Conservation (phyloP, 139 green algal species). For the Picochlorum sp. region DNA sequence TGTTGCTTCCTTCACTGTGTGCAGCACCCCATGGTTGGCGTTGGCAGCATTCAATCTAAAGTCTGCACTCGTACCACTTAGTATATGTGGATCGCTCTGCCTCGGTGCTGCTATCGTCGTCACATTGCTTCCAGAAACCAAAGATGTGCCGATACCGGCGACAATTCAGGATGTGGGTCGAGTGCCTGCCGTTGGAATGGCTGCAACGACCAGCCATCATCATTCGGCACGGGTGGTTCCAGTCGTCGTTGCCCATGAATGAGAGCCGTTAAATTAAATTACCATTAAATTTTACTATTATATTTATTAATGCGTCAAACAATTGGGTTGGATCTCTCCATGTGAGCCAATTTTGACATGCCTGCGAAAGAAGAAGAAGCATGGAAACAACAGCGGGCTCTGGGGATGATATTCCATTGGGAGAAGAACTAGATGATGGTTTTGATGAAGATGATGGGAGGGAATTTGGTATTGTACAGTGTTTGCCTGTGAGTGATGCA, state of each 20-base stretch:
- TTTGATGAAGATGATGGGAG: constrained; percentile 40
- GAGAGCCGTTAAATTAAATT: too few relatives aligned
- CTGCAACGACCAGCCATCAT: too few relatives aligned
- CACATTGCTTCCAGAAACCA: constrained; percentile 20
- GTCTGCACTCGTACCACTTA: constrained; percentile 14
- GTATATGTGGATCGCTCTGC: constrained; percentile 13
- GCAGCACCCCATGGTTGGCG: constrained; percentile 9
- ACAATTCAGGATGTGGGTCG: constrained; percentile 23
- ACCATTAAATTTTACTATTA: too few relatives aligned
- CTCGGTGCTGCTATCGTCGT: constrained; percentile 11
- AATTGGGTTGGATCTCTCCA: too few relatives aligned
- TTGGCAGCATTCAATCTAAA: constrained; percentile 11
- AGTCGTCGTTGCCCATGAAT: too few relatives aligned
- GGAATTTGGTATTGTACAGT: constrained; percentile 58
- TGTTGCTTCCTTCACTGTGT: neutral
- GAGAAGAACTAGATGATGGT: too few relatives aligned
- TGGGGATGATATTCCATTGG: too few relatives aligned
- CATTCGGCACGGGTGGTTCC: too few relatives aligned
- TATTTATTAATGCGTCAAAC: too few relatives aligned
- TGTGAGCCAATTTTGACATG: too few relatives aligned
- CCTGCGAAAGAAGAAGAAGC: too few relatives aligned
- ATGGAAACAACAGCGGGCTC: too few relatives aligned
- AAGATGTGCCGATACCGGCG: neutral
- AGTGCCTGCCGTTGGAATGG: neutral
- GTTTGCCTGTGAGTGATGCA: constrained; percentile 47